phyloP scores from a whole-genome alignment of 106 monocot genomes.

The Ottelia alismoides region DNA sequence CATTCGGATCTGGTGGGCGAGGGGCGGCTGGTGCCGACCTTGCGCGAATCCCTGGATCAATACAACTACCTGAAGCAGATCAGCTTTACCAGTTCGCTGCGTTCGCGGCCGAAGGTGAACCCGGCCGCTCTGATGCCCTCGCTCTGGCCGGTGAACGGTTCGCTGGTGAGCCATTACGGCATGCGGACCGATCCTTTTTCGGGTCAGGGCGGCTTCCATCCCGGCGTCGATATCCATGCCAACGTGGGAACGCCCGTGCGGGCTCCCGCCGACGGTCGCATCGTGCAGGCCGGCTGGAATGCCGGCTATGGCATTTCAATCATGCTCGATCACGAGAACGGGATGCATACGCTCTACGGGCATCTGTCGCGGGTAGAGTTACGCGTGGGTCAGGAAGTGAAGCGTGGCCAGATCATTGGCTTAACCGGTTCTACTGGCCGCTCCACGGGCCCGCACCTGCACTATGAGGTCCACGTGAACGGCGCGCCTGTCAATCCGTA shows the following conservation, averaged over 20 bases:
- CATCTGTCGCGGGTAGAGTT: too few relatives aligned
- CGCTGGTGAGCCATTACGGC: not conserved
- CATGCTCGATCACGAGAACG: not conserved
- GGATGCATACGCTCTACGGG: not conserved
- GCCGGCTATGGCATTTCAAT: not conserved
- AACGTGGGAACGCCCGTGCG: not conserved
- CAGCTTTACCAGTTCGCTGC: too few relatives aligned
- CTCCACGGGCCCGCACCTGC: not conserved
- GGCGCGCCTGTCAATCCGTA: too few relatives aligned
- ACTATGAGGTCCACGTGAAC: not conserved
- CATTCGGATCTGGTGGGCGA: too few relatives aligned
- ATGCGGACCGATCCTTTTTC: not conserved
- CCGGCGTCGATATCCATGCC: not conserved
- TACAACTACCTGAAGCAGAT: too few relatives aligned
- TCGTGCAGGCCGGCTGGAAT: not conserved
- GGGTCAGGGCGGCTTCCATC: not conserved
- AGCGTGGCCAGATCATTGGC: not conserved
- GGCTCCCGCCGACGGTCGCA: not conserved
- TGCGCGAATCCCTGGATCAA: too few relatives aligned
- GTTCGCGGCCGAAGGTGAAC: too few relatives aligned
- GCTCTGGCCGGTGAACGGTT: too few relatives aligned
- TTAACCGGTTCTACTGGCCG: not conserved
- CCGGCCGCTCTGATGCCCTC: too few relatives aligned
- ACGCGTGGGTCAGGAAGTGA: not conserved
- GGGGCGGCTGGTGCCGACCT: too few relatives aligned